phyloP scores from a whole-genome alignment of 2,329 filamentous ascomycete genomes.

The Nigrospora sphaerica region DNA sequence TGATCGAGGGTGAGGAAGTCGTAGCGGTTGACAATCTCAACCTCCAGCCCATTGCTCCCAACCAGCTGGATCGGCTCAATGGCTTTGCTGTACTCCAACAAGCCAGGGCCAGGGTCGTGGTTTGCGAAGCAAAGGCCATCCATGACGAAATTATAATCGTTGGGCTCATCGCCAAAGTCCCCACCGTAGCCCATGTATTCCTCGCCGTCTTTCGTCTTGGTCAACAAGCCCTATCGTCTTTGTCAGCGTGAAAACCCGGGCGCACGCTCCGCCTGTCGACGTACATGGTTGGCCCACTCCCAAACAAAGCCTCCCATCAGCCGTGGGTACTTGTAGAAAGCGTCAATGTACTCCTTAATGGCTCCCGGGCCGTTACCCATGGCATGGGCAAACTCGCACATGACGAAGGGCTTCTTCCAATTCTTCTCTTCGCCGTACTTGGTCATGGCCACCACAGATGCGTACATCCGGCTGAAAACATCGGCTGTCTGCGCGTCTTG shows the following conservation, averaged over 20 bases:
- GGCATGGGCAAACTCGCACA: constrained; percentile 50
- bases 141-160: constrained; percentile 53
- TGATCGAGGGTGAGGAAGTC: constrained; percentile 47
- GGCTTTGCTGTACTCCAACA: constrained; percentile 49
- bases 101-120: constrained; percentile 43
- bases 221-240: constrained; percentile 29
- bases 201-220: constrained; percentile 31
- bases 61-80: constrained; percentile 52
- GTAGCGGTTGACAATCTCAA: constrained; percentile 45
- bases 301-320: constrained; percentile 61
- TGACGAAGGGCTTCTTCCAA: constrained; percentile 50
- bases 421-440: constrained; percentile 30
- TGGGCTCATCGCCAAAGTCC: constrained; percentile 54
- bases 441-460: constrained; percentile 37
- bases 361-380: constrained; percentile 69
- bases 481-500: constrained; percentile 50
- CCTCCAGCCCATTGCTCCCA: constrained; percentile 30
- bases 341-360: constrained; percentile 59
- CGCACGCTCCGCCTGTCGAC: constrained; percentile 3
- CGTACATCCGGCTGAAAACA: constrained; percentile 62
- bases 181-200: constrained; percentile 52
- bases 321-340: constrained; percentile 51
- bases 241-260: neutral
- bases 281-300: constrained; percentile 57
- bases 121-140: constrained; percentile 44